phyloP scores from a whole-genome alignment of 768 basidiomycete species.

The Daedalea quercina region DNA sequence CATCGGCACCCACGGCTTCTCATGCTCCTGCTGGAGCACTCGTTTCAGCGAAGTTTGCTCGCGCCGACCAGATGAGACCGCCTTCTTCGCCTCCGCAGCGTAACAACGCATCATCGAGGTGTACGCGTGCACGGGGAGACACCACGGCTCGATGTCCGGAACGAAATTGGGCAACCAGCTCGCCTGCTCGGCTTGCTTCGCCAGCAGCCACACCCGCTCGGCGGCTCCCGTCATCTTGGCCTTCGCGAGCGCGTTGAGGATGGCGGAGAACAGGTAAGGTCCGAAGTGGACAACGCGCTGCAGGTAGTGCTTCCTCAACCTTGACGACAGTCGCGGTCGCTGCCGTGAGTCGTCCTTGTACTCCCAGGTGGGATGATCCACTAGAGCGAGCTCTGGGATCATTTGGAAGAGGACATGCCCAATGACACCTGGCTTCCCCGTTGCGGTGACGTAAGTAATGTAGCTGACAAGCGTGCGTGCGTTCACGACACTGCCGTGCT shows the following conservation, averaged over 20 bases:
- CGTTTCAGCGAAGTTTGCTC: not conserved
- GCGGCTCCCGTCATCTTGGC: slow-evolving; percentile 46
- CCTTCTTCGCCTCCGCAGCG: slow-evolving; percentile 34
- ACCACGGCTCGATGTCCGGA: slow-evolving; percentile 44
- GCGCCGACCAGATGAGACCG: slow-evolving; percentile 11
- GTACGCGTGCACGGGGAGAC: slow-evolving; percentile 58
- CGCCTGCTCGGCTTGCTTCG: slow-evolving; percentile 46
- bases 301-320: slow-evolving; percentile 27
- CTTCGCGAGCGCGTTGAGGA: slow-evolving; percentile 58
- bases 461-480: slow-evolving; percentile 43
- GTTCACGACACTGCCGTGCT: slow-evolving; percentile 24
- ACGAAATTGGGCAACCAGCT: slow-evolving; percentile 36
- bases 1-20: not conserved
- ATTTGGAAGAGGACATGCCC: slow-evolving; percentile 42
- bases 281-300: slow-evolving; percentile 43
- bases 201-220: slow-evolving; percentile 60
- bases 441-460: slow-evolving; percentile 45
- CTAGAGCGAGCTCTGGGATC: slow-evolving; percentile 44
- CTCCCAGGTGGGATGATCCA: slow-evolving; percentile 35
- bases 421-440: slow-evolving; percentile 39
- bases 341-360: slow-evolving; percentile 19
- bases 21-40: not conserved
- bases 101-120: slow-evolving; percentile 68
- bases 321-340: slow-evolving; percentile 11
- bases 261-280: slow-evolving; percentile 49